Percentiles rank a stretch among this genome's conserved stretches.
Conservation (phyloP, 768 basidiomycete genomes). For the Trametes sanguinea region DNA sequence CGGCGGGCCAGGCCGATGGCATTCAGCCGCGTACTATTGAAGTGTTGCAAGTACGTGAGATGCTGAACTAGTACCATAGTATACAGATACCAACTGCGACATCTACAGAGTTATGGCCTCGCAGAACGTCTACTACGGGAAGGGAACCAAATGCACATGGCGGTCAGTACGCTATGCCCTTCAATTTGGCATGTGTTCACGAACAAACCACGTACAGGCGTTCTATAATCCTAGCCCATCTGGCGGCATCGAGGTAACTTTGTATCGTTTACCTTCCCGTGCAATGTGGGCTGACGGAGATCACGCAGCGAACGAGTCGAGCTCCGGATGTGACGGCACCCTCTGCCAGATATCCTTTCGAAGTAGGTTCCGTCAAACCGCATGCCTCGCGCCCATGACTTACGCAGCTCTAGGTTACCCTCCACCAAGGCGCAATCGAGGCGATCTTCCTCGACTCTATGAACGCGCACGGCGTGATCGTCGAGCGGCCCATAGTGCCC, state of each 20-base stretch:
- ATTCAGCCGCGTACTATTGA: conserved; percentile 59
- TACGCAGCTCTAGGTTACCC: conserved; percentile 44
- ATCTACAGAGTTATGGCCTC: conserved; percentile 70
- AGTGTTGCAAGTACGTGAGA: conserved; percentile 43
- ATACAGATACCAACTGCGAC: not conserved
- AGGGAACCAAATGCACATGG: conserved; percentile 71
- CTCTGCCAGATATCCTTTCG: conserved; percentile 73
- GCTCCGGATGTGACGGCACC: conserved; percentile 63
- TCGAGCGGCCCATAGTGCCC: conserved; percentile 55
- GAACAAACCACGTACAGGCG: conserved; percentile 44
- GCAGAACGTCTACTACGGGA: conserved; percentile 64
- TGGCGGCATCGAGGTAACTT: conserved; percentile 62
- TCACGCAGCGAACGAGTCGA: conserved; percentile 58
- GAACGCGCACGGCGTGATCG: conserved; percentile 46
- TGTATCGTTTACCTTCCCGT: not conserved
- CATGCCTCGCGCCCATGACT: not conserved
- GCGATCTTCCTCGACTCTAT: conserved; percentile 61
- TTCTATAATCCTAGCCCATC: conserved; percentile 71
- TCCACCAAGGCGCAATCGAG: conserved; percentile 70
- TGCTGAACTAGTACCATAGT: too few species aligned
- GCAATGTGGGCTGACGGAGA: not conserved
- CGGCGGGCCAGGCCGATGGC: conserved; percentile 58
- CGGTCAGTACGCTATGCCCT: conserved; percentile 43
- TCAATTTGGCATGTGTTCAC: not conserved
- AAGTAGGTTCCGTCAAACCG: conserved; percentile 41